These are phyloP conservation scores for Solanum sitiens DNA, from an alignment of 257 asterid species.

Conservation along the genomic window DNA sequence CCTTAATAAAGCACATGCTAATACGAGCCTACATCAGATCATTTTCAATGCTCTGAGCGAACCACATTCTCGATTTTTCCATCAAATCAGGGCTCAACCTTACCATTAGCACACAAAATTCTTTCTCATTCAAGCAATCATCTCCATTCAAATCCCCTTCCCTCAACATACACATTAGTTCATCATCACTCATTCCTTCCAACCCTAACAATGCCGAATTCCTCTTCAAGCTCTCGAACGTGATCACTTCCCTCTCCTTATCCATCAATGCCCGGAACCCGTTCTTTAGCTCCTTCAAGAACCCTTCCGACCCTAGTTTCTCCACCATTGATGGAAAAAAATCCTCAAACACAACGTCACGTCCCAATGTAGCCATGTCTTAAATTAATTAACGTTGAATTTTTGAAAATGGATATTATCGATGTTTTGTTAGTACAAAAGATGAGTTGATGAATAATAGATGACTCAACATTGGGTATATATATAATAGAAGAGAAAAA, in stretches of 20 bases:
- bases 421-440: neutral
- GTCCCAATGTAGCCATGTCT: neutral
- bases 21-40: neutral
- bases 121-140: constrained; percentile 47
- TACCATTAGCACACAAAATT: constrained; percentile 71
- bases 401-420: neutral
- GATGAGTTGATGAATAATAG: neutral
- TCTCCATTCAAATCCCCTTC: constrained; percentile 81
- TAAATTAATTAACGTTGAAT: neutral
- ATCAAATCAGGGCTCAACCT: constrained; percentile 51
- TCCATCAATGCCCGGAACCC: constrained; percentile 57
- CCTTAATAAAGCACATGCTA: neutral
- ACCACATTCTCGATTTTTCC: constrained; percentile 23
- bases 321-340: constrained; percentile 67
- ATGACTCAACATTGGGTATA: neutral
- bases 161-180: constrained; percentile 35
- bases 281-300: constrained; percentile 47
- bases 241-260: constrained; percentile 38
- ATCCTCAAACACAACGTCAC: constrained; percentile 39
- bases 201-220: constrained; percentile 37
- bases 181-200: constrained; percentile 33
- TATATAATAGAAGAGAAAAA: neutral
- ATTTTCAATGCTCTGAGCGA: neutral
- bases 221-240: constrained; percentile 61
- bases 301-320: constrained; percentile 57